phyloP scores from a whole-genome alignment of 352 stramenopile species.

The Phytophthora citricola region DNA sequence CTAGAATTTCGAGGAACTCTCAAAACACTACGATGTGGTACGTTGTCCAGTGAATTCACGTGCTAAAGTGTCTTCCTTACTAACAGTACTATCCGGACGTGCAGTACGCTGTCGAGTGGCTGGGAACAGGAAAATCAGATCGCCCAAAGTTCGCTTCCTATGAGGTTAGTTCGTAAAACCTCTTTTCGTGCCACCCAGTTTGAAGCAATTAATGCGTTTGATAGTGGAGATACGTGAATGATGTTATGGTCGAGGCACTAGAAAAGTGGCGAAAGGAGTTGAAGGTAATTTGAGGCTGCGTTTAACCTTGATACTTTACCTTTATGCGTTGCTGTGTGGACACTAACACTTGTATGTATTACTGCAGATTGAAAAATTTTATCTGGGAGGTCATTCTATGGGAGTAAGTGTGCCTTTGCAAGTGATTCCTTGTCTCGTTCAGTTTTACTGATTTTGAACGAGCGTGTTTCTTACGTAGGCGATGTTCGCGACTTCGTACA shows the following conservation, averaged over 20 bases:
- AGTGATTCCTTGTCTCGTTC: background rate
- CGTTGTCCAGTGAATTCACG: background rate
- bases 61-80: background rate
- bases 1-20: constrained; percentile 71
- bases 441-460: constrained; percentile 4
- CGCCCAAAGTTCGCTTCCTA: constrained; percentile 65
- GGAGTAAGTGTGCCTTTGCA: constrained; percentile 38
- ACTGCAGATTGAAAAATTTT: constrained; percentile 62
- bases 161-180: constrained; percentile 36
- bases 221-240: constrained; percentile 65
- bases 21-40: constrained; percentile 66
- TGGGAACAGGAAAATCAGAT: constrained; percentile 68
- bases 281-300: constrained; percentile 31
- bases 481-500: constrained; percentile 68
- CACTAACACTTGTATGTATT: no score
- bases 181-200: no score
- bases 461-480: constrained; percentile 35
- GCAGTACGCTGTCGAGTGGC: constrained; percentile 77
- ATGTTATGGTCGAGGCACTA: constrained; percentile 63
- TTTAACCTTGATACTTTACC: background rate
- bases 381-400: constrained; percentile 69
- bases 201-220: no score
- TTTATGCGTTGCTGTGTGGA: no score
- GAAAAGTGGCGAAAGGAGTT: constrained; percentile 71
- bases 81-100: background rate